phyloP scores from a whole-genome alignment of 306 rosid genomes.

The Prunus salicina region DNA sequence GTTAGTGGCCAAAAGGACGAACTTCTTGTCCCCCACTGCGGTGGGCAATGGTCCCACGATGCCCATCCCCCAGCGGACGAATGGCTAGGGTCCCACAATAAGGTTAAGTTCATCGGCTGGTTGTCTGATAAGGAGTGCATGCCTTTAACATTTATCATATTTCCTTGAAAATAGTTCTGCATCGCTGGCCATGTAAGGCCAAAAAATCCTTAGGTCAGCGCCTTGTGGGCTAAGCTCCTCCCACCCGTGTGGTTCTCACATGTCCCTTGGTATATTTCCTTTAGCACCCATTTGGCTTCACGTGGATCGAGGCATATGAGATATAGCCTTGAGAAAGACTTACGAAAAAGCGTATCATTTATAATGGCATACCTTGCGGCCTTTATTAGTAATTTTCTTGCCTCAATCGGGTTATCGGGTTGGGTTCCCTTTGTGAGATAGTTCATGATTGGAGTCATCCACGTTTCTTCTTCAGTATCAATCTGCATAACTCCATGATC shows the following conservation, averaged over 20 bases:
- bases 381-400: neutral
- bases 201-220: neutral
- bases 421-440: neutral
- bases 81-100: neutral
- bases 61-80: accelerated
- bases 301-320: accelerated
- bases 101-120: accelerated
- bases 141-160: neutral
- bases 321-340: neutral
- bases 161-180: accelerated
- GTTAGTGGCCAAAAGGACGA: accelerated
- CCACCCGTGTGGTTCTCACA: neutral
- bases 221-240: neutral
- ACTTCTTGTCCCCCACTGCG: accelerated
- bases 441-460: neutral
- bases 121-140: accelerated
- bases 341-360: accelerated
- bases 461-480: too few relatives aligned
- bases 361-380: neutral
- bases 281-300: neutral
- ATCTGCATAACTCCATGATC: neutral
- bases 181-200: neutral
- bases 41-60: accelerated
- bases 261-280: neutral
- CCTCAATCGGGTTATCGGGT: accelerated